Evolutionary conservation across 768 basidiomycete species (phyloP), one percentile per base, ranked within the genome.

Genomic region (Naganishia onofrii): DNA sequence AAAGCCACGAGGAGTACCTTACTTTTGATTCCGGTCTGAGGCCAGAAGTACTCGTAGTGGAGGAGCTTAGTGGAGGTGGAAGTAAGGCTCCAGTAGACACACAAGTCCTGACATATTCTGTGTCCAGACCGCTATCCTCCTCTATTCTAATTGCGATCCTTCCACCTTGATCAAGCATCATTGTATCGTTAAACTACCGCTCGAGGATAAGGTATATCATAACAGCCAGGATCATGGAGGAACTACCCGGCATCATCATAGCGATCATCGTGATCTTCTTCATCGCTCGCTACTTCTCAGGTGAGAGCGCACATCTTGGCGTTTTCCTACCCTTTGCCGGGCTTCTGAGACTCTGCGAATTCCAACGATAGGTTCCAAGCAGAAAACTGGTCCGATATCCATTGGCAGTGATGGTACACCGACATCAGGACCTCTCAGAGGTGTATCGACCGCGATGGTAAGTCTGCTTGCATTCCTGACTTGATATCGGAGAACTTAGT

Each of bases 201-300:
- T n/a, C n/a, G n/a, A n/a, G 23, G 28, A 8, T 2, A 7, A n/a
- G 38, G 23, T 23, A 63, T 23, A 44, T 2, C 23, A 17, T 42
- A n/a, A 5, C 2, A 58, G n/a, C n/a, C 67, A 17, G 9, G n/a
- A 69, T 28, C 17, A 72, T 68, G 57, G 71, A 72, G 21, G 67
- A 72, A 31, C 71, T 72, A 7, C 71, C 71, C 15, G 67, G 71
- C 2, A 64, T 69, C 60, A 68, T 72, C 66, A 67, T 72, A 26
- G 71, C 71, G 12, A 23, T 72, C 52, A 26, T 72, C 21, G 46
- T 69, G 7, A 72, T 72, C 31, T 72, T 68, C 60, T 68, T 72
- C 29, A 58, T 58, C 26, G 52, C 57, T 19, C 57, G 71, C 17
- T 72, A 69, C 44, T 68, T 67, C 31, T 67, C 64, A 13, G 53